Evolutionary conservation across 208 protist species (phyloP).

Genomic region (Acanthamoeba rhysodes): DNA sequence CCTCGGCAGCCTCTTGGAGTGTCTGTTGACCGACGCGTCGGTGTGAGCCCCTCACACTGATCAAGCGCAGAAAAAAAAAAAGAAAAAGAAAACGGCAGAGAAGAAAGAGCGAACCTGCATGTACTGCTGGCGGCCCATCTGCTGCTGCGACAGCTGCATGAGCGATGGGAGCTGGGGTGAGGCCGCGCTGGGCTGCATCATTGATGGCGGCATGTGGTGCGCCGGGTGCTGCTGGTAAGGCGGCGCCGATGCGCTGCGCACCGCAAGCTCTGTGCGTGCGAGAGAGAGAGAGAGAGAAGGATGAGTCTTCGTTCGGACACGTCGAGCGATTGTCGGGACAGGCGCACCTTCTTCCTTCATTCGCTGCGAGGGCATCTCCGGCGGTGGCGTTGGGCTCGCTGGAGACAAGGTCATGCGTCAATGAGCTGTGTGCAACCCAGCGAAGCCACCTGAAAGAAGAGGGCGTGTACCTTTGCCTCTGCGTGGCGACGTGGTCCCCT

Average conservation of each 20-base stretch:
- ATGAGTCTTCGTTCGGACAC: too few species aligned
- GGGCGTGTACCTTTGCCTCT: not conserved
- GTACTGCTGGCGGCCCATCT: slow-evolving; percentile 3
- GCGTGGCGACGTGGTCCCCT: not conserved
- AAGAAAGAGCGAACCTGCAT: too few species aligned
- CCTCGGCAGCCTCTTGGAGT: slow-evolving; percentile 1
- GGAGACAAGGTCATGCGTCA: not conserved
- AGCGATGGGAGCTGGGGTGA: not conserved
- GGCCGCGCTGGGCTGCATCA: not conserved
- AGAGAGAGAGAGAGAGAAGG: too few species aligned
- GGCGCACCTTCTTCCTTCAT: not conserved
- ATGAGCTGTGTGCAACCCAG: not conserved
- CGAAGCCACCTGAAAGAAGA: too few species aligned
- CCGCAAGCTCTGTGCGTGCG: not conserved
- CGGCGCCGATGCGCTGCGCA: not conserved
- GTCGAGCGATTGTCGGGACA: not conserved
- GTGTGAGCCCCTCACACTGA: too few species aligned
- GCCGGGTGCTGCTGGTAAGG: not conserved
- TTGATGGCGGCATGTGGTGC: not conserved
- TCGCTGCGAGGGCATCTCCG: not conserved
- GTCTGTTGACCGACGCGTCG: not conserved
- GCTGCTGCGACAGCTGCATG: slow-evolving; percentile 30
- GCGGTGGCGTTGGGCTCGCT: slow-evolving; percentile 2
- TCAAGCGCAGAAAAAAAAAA: too few species aligned
- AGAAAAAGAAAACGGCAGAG: too few species aligned